Conservation (phyloP, 495 filamentous ascomycete genomes). For the Saxophila tyrrhenica region DNA sequence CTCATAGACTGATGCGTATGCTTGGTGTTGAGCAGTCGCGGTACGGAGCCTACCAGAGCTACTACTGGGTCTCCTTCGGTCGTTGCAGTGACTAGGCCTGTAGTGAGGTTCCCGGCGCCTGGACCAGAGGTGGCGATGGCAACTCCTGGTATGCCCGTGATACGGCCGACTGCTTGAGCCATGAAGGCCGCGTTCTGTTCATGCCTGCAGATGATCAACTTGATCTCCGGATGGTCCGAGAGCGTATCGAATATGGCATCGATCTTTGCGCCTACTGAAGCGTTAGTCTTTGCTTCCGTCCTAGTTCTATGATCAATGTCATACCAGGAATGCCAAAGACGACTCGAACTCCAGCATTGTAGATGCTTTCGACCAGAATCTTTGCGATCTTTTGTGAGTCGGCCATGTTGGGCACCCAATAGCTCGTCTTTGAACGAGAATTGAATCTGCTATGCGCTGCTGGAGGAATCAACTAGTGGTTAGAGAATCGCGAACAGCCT, state of each 20-base stretch:
- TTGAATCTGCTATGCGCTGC: neutral
- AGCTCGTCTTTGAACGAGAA: no score
- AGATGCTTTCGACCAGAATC: conserved; percentile 31
- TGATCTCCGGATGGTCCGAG: conserved; percentile 28
- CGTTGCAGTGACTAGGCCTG: conserved; percentile 22
- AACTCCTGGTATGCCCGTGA: conserved; percentile 29
- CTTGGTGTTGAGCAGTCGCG: conserved; percentile 24
- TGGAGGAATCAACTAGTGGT: neutral
- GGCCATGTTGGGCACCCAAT: conserved; percentile 7
- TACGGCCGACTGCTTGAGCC: conserved; percentile 28
- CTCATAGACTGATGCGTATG: conserved; percentile 32
- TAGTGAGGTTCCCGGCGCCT: conserved; percentile 30
- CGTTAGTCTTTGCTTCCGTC: no score
- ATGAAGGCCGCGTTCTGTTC: conserved; percentile 36
- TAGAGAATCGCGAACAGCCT: neutral
- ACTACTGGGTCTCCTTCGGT: conserved; percentile 35
- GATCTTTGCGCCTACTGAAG: no score
- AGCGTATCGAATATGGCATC: conserved; percentile 33
- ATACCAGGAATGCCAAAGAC: conserved; percentile 31
- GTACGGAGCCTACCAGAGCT: conserved; percentile 32
- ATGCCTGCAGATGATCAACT: conserved; percentile 30
- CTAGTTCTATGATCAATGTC: no score
- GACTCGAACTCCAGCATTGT: conserved; percentile 25
- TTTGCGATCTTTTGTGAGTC: conserved; percentile 20
- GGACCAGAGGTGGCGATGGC: conserved; percentile 32